Evolutionary conservation across 805 yeast species (phyloP), one percentile per base, ranked within the genome.

Genomic region (Candida maris): DNA sequence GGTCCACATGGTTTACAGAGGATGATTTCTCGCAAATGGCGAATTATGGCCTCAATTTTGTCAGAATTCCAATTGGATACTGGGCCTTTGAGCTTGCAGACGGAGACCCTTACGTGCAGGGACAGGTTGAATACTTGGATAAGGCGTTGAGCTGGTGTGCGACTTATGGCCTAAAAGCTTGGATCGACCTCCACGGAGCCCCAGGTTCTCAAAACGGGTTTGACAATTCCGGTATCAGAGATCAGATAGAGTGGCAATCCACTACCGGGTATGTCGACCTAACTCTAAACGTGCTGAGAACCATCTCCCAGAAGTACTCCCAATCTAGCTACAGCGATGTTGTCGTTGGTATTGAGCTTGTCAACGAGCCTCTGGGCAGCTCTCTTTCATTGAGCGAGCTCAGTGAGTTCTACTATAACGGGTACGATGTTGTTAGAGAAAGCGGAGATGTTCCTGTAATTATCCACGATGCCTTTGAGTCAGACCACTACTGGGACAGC

Each of bases 141-240:
- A 63, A 71, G 53, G 95, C 96, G 12, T 63, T 89, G 27, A 71
- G 56, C 13, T 91, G 96, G 96, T 77, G 85, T 28, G 59, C 75
- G 32, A 64, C 67, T 13, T 54, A 79, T 46, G 72, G 70, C 27
- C 55, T 89, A 45, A 79, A 80, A 55, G 95, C 78, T 17, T 87
- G 96, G 96, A 72, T 89, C 29, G 97, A 91, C 60, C 63, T 89
- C 53, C 97, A 89, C 58, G 97, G 97, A 44, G 95, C 84, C n/a
- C 94, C 96, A 22, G 97, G 96, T 16, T 84, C 95, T 16, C 97
- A 89, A 61, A 89, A 89, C 58, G 97, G 97, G 10, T 91, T 87
- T 54, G 97, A 89, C 62, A 89, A 89, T 67, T 85, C 95, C 6
- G 97, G 97, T 19, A 65, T 75, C 44, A 74, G 95, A 52, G 96